Evolutionary conservation across 352 stramenopile species (phyloP).

Genomic region (Phytophthora macrochlamydospora): DNA sequence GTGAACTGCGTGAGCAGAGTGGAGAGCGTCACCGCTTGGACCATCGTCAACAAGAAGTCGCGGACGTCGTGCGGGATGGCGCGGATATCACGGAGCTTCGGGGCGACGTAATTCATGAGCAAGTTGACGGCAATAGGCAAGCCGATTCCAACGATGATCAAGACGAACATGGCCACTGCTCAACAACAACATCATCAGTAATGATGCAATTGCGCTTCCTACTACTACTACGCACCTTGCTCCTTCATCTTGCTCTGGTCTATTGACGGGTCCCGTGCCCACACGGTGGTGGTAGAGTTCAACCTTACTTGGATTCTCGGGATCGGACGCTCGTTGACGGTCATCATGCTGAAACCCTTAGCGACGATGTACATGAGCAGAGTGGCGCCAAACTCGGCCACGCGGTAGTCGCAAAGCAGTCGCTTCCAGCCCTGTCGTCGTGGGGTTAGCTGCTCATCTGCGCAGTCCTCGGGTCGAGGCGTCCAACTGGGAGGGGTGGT

Average conservation of each 20-base stretch:
- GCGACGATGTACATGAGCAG: conserved; percentile 29
- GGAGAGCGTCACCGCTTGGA: conserved; percentile 42
- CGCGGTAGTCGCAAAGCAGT: conserved; percentile 26
- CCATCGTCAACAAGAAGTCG: conserved; percentile 66
- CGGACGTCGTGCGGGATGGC: conserved; percentile 62
- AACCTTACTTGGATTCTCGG: conserved; percentile 44
- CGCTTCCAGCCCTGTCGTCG: conserved; percentile 19
- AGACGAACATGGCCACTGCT: conserved; percentile 50
- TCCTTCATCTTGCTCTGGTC: conserved; percentile 45
- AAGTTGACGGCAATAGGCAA: conserved; percentile 53
- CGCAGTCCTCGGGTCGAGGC: conserved; percentile 20
- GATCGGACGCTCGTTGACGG: conserved; percentile 42
- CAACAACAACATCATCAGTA: not conserved
- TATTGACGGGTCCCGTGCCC: conserved; percentile 46
- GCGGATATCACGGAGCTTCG: conserved; percentile 45
- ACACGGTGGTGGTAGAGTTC: conserved; percentile 41
- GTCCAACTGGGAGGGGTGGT: conserved; percentile 25
- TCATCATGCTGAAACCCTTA: conserved; percentile 28
- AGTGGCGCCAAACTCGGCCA: conserved; percentile 36
- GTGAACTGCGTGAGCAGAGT: conserved; percentile 60
- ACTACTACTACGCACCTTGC: conserved; percentile 28
- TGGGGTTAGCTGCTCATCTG: not conserved
- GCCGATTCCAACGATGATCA: conserved; percentile 33
- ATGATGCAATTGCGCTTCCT: not conserved
- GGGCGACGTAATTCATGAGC: conserved; percentile 53